These are phyloP conservation scores for Populus nigra DNA, from an alignment of 345 rosid genomes.

Conservation along the genomic window DNA sequence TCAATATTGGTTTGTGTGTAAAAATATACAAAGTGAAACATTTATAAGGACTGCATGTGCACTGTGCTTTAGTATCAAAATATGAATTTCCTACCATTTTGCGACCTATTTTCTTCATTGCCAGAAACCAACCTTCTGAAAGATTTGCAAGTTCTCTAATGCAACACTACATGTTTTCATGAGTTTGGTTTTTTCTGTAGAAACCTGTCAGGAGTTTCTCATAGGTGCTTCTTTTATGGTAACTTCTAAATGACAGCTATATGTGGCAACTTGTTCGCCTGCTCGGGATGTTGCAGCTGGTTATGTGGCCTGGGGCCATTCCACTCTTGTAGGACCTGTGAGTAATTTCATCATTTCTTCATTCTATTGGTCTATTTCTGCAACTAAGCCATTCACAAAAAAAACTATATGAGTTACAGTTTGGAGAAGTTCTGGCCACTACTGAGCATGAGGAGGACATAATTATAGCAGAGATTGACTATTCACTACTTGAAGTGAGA, in stretches of 20 bases:
- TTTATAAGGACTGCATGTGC: no score
- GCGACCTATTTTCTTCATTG: background rate
- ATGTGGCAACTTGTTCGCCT: conserved; percentile 93
- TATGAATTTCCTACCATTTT: background rate
- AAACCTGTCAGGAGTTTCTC: conserved; percentile 3
- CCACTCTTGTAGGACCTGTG: conserved; percentile 86
- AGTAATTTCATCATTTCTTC: conserved; percentile 29
- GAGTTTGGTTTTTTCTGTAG: background rate
- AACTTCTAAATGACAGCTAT: conserved; percentile 48
- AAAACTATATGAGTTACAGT: conserved; percentile 39
- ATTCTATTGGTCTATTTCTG: background rate
- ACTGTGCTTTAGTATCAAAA: no score
- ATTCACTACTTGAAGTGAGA: conserved; percentile 65
- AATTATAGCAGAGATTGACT: conserved; percentile 77
- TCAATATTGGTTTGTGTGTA: no score
- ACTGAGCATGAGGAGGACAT: conserved; percentile 78
- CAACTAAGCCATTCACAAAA: background rate
- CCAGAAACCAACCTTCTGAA: background rate
- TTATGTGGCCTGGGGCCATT: conserved; percentile 97
- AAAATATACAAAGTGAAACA: no score
- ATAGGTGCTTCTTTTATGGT: conserved; percentile 5
- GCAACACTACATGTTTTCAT: background rate
- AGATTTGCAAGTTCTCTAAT: background rate
- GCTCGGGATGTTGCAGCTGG: conserved; percentile 73
- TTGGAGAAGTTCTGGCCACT: conserved; percentile 85